Base-by-base conservation (phyloP, 2,329 filamentous ascomycete genomes). In the Sclerotinia glacialis region DNA sequence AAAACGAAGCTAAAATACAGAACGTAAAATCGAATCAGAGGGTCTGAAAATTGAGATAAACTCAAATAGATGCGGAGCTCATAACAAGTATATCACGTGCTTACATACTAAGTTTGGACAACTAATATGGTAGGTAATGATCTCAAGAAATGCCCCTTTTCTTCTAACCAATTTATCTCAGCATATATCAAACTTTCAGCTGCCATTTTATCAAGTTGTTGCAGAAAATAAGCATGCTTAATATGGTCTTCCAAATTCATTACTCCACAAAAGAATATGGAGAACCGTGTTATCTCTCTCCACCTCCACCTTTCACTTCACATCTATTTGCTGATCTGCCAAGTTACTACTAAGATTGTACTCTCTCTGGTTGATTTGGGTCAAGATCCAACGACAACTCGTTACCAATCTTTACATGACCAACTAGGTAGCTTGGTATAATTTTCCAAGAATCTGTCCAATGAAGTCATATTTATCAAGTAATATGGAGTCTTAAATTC, bases 401-500 rank as follows among this genome's bases (percentile, higher is more conserved):
- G 56, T 49, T 60, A 47, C 44, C 42, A 37, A 54, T 37, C 52
- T 54, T 34, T 34, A 9, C 18, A 52, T n/a, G 37, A 40, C 9
- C 37, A 40, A 9, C 16, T 28, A 12, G 50, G 9, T 34, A 53
- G 42, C 42, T 31, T 28, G 26, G 21, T 14, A 31, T 47, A n/a
- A 47, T 11, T 34, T 40, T 44, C 28, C 23, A 42, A 44, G n/a
- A 54, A 63, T 31, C 37, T 63, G 46, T 44, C 54, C 46, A 65
- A 65, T 53, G 54, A 60, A 46, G 46, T 60, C 54, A 65, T 59
- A 50, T 16, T 5, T 40, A 40, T 40, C 37, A 40, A 40, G 37
- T 40, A 40, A 40, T 40, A 46, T 31, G 12, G 11, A 12, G 8
- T 44, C 18, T 18, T 18, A 49, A 50, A 23, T 21, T 16, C 50